These are phyloP conservation scores for Sambucus nigra DNA, from an alignment of 129 eudicot genomes.

Conservation along the genomic window DNA sequence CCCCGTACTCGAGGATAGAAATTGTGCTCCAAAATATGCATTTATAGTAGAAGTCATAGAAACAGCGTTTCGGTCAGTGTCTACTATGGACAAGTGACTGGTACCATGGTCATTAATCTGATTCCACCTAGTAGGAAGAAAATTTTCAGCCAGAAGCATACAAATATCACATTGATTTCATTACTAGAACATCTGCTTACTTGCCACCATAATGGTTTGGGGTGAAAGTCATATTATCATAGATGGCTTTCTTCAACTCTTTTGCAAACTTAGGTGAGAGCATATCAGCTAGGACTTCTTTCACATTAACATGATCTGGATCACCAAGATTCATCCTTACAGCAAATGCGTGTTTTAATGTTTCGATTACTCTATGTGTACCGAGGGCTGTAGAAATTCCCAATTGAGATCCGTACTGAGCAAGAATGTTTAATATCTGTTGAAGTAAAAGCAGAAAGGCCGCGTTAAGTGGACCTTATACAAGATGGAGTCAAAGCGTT, in stretches of 20 bases:
- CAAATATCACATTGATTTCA: too few relatives aligned
- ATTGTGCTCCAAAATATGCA: conserved; percentile 40
- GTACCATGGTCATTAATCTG: conserved; percentile 44
- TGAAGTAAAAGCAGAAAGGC: background rate
- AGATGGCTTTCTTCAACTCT: conserved; percentile 27
- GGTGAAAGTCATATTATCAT: conserved; percentile 35
- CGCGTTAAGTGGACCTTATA: background rate
- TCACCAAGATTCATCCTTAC: conserved; percentile 44
- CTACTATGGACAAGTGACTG: conserved; percentile 44
- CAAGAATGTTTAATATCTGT: conserved; percentile 44
- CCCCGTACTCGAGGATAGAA: conserved; percentile 45
- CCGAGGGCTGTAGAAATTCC: conserved; percentile 20
- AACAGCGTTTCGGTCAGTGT: conserved; percentile 38
- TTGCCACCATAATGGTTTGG: conserved; percentile 32
- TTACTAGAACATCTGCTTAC: conserved; percentile 12
- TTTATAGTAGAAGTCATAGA: conserved; percentile 44
- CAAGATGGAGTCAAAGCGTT: too few relatives aligned
- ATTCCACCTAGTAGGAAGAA: conserved; percentile 33
- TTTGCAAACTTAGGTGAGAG: conserved; percentile 32
- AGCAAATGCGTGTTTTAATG: conserved; percentile 38
- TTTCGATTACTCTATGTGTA: conserved; percentile 36
- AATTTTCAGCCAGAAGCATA: too few relatives aligned
- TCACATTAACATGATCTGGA: conserved; percentile 36
- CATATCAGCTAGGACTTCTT: conserved; percentile 29
- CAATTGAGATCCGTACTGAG: conserved; percentile 19